Evolutionary conservation across 768 basidiomycete genomes (phyloP).

Genomic region (Mycena galericulata): DNA sequence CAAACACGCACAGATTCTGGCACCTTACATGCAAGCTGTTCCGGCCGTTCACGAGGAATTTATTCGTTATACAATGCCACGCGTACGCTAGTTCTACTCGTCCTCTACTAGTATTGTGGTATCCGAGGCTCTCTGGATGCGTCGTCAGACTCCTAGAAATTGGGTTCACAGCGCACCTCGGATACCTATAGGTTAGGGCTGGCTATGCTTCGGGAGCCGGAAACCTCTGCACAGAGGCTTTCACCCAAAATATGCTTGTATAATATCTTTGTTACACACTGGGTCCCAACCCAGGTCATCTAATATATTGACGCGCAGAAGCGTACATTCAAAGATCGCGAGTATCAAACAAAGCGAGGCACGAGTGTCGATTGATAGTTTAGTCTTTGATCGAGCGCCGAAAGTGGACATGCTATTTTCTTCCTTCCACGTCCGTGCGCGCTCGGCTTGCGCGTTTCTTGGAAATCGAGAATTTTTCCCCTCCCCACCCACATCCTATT

Average conservation of each 20-base stretch:
- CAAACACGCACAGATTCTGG: slow-evolving; percentile 12
- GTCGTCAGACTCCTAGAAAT: slow-evolving; percentile 8
- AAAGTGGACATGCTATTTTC: slow-evolving; percentile 6
- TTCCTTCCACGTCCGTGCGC: too few species aligned
- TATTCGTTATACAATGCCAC: slow-evolving; percentile 9
- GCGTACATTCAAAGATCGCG: neutral
- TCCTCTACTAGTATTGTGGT: neutral
- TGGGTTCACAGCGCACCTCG: slow-evolving; percentile 19
- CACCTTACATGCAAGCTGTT: slow-evolving; percentile 12
- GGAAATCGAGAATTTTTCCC: too few species aligned
- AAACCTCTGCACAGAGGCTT: neutral
- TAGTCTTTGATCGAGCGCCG: slow-evolving; percentile 12
- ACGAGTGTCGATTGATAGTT: neutral
- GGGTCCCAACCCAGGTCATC: too few species aligned
- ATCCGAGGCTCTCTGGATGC: slow-evolving; percentile 14
- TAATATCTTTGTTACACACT: neutral
- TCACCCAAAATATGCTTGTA: neutral
- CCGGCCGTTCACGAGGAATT: neutral
- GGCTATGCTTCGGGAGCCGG: neutral
- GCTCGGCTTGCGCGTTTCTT: too few species aligned
- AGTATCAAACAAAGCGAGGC: neutral
- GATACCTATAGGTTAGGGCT: neutral
- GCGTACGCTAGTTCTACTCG: neutral
- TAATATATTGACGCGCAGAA: too few species aligned
- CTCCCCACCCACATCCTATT: too few species aligned